Evolutionary conservation across 208 protist species (phyloP), one percentile per base, ranked within the genome.

Genomic region (Entamoeba dispar): DNA sequence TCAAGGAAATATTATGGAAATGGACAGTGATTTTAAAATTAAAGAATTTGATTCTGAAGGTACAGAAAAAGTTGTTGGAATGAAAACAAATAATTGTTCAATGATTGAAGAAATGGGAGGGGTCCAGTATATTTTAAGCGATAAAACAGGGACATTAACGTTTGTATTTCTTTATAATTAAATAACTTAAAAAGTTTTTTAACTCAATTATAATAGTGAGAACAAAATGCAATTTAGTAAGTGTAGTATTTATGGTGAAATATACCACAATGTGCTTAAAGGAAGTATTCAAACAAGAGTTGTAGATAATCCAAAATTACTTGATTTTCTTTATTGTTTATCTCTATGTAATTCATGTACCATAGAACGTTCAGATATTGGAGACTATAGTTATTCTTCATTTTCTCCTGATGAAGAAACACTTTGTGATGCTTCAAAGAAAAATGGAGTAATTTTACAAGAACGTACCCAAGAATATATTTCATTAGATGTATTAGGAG

Each of bases 91-190:
- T 47, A 49, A 7, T 69, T 55, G n/a, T 49, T 12, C 49, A 47
- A 43, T 92, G 12, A 43, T 55, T 49, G 91, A 92, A 34, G 50
- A 92, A 34, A 47, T 92, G 5, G 91, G 91, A 69, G 50, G 38
- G 5, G 91, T 94, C 38, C 61, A 96, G 90, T 96, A 96, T 93
- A 93, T 97, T 31, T 97, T 97, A 92, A 95, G 94, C n/a, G 96
- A 97, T 95, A 97, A 97, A 94, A 97, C 96, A 12, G 96, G 96
- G 38, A 97, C 96, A 8, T 94, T 97, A 6, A 97, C 96, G 61
- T 86, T 86, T 86, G 61, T 86, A 2, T 86, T 12, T 34, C 8
- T 38, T 34, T 86, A 12, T 31, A 34, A 27, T 34, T 38, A 86
- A 17, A 19, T 12, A 15, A 86, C 4, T 6, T 3, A 86, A 27